Evolutionary conservation across 192 early-diverging fungal species (phyloP), one percentile per base, ranked within the genome.

Genomic region (Dimargaris xerosporica): DNA sequence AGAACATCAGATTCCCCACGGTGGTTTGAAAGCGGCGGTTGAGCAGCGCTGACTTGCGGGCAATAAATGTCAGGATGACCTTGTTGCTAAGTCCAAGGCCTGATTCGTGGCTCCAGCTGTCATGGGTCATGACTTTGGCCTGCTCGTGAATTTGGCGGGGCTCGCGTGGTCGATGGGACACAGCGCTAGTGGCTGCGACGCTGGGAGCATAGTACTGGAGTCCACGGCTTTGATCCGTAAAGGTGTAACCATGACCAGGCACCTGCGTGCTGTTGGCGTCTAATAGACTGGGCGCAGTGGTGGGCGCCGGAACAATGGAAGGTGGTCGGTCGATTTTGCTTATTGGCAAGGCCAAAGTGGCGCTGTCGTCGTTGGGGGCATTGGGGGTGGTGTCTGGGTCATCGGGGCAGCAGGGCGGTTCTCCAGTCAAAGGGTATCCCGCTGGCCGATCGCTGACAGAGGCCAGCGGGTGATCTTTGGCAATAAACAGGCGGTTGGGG

Each of bases 11-110:
- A 15, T 59, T 34, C 7, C 41, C 56, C 2, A 59, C 39, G 34
- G 23, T 31, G 23, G 23, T 13, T 34, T 59, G 56, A 34, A 59
- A 59, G 2, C 56, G 56, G 17, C 23, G 34, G 31, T 41, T 39
- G 6, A 28, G 15, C 4, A 19, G 29, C 31, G 56, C 56, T 1
- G 56, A 11, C 31, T 31, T 59, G 23, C 56, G 56, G 30, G 56
- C 56, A 0, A 59, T 30, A 41, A 59, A 59, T 13, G 56, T 59
- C 56, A 59, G 56, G 19, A 59, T 59, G 1, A 17, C 56, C 56
- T 39, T 29, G 34, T 59, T 59, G 41, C 56, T 59, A 16, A 59
- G 34, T 42, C 34, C 34, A 13, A 59, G 28, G 16, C 23, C 56
- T 16, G 56, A 19, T 16, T 59, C 34, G 3, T 15, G 12, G 56